Evolutionary conservation across 2,329 filamentous ascomycete species (phyloP), one percentile per base, ranked within the genome.

Genomic region (Biscogniauxia marginata): DNA sequence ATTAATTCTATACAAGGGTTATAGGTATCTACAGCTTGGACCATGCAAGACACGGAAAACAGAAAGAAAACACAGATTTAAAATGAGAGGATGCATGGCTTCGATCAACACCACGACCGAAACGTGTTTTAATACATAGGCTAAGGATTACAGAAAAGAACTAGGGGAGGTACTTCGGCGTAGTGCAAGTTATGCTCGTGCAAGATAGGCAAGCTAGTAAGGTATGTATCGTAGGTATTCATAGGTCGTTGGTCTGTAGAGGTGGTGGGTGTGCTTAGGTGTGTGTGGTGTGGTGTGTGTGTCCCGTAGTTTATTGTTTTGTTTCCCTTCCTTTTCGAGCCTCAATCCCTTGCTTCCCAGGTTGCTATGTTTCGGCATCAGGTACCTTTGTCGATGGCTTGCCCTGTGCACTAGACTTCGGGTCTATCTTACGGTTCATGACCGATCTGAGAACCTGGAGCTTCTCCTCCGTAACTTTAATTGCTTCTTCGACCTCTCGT

Each of bases 391-490:
- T 18, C 16, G 44, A 20, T n/a, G 61, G 61, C 50, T 51, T 61
- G 19, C 53, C 50, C 18, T 63, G 43, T 7, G 23, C 51, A 9
- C 53, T 50, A 1, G 56, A 59, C 53, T 60, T 64, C 2, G 56
- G 23, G 2, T 62, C 62, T 65, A 78, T 82, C 69, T 80, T 85
- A 68, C 79, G 81, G 60, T 84, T 82, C 51, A 93, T 80, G 24
- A 91, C 88, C 45, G 83, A 81, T 73, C 93, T 93, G 60, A 99
- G 75, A 45, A 89, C 84, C 54, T 83, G 81, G 25, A 99, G 76
- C 67, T 90, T 88, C 76, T 96, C 89, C 70, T 97, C 91, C 2
- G 93, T 97, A 24, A 96, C 84, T 53, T 84, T 79, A 58, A 97
- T 93, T 19, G 91, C 90, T 75, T 96, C 85, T 61, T 86, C 84